These are phyloP conservation scores for Euptelea pleiosperma DNA, from an alignment of 164 flowering plant species.

Conservation along the genomic window DNA sequence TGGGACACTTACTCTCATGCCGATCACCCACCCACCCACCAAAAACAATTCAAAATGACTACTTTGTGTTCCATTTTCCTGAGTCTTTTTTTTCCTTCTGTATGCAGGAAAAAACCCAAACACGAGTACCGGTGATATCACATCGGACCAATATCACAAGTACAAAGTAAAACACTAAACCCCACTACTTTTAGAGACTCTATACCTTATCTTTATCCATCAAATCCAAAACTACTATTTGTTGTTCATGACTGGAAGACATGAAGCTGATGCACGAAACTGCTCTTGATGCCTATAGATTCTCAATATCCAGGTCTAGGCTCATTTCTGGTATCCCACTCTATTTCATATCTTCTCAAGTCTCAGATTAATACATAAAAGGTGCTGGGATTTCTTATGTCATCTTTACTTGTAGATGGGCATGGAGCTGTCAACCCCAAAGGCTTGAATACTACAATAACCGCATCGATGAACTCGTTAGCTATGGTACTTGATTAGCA, in stretches of 20 bases:
- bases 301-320: slow-evolving; percentile 27
- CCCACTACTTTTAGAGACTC: too few species aligned
- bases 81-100: too few species aligned
- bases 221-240: too few species aligned
- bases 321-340: slow-evolving; percentile 17
- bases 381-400: too few species aligned
- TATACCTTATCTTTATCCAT: too few species aligned
- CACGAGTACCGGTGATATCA: slow-evolving; percentile 11
- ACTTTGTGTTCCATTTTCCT: too few species aligned
- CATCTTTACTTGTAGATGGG: slow-evolving; percentile 25
- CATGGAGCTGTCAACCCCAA: slow-evolving; percentile 20
- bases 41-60: too few species aligned
- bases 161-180: slow-evolving; percentile 19
- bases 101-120: slow-evolving; percentile 4
- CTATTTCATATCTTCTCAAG: not conserved
- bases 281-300: slow-evolving; percentile 25
- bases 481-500: slow-evolving; percentile 21
- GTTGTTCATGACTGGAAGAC: slow-evolving; percentile 16
- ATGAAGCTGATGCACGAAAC: slow-evolving; percentile 23
- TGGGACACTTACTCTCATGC: slow-evolving; percentile 11
- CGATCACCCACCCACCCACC: not conserved
- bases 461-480: slow-evolving; percentile 20
- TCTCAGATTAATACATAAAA: too few species aligned
- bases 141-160: slow-evolving; percentile 23
- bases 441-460: slow-evolving; percentile 25